Percentiles rank a stretch among this genome's conserved stretches.
Conservation (phyloP, 768 basidiomycete species). For the Aureoboletus auriporus region DNA sequence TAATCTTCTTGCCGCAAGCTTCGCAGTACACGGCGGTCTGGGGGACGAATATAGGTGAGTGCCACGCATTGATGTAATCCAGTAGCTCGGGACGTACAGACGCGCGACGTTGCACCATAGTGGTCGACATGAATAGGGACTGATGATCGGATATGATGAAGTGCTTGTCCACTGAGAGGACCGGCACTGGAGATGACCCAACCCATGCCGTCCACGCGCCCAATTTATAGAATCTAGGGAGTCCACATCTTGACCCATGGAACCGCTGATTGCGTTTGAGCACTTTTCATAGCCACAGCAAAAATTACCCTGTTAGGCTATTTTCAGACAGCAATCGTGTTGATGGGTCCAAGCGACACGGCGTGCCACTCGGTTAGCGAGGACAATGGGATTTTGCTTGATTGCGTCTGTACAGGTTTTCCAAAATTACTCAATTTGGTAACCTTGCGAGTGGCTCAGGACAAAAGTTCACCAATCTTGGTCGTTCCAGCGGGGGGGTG, state of each 20-base stretch:
- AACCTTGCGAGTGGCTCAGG: not conserved
- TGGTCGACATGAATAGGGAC: too few species aligned
- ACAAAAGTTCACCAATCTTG: not conserved
- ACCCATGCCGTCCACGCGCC: conserved; percentile 1
- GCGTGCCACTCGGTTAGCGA: conserved; percentile 23
- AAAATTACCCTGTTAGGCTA: conserved; percentile 20
- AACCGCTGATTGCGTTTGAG: conserved; percentile 25
- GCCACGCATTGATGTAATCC: too few species aligned
- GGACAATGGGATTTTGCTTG: conserved; percentile 4
- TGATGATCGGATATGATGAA: too few species aligned
- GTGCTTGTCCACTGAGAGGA: not conserved
- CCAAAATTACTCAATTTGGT: conserved; percentile 2
- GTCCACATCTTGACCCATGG: conserved; percentile 13
- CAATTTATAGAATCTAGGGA: conserved; percentile 18
- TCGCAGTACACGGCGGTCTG: conserved; percentile 4
- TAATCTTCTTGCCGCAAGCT: conserved; percentile 13
- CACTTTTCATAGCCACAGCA: conserved; percentile 13
- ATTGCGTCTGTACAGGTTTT: conserved; percentile 21
- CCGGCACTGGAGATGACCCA: not conserved
- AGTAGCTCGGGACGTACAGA: not conserved
- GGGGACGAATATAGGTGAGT: not conserved
- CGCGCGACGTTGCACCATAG: too few species aligned
- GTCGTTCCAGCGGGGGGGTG: not conserved
- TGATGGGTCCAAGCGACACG: conserved; percentile 11
- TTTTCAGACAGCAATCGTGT: conserved; percentile 18